Evolutionary conservation across 1,284 basidiomycete genomes (phyloP).

Genomic region (Coriolopsis trogii): DNA sequence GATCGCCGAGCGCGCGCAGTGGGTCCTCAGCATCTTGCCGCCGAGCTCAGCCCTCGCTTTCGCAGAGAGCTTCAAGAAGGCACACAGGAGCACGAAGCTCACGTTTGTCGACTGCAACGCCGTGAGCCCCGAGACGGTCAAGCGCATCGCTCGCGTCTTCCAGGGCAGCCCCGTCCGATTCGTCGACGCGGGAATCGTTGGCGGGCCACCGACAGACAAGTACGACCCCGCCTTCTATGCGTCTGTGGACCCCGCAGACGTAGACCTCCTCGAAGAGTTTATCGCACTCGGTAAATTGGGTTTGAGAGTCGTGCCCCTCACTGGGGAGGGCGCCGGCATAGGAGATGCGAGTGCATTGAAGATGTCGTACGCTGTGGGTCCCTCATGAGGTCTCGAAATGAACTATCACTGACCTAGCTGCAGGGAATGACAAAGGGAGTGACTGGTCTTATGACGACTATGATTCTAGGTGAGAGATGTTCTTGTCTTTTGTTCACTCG

Average conservation of each 20-base stretch:
- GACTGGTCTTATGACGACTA: constrained; percentile 56
- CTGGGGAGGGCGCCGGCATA: constrained; percentile 48
- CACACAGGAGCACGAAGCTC: constrained; percentile 16
- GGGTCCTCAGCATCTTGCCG: constrained; percentile 60
- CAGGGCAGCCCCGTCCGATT: constrained; percentile 43
- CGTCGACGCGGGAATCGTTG: constrained; percentile 62
- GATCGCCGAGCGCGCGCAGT: constrained; percentile 45
- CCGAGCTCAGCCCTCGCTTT: constrained; percentile 55
- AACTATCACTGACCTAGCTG: neutral
- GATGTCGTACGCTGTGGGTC: constrained; percentile 63
- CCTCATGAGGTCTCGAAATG: too few species aligned
- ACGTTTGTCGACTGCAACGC: constrained; percentile 64
- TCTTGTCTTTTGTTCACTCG: too few species aligned
- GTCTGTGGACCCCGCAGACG: constrained; percentile 42
- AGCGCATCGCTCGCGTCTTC: constrained; percentile 51
- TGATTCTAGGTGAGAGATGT: constrained; percentile 59
- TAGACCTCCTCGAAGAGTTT: constrained; percentile 45
- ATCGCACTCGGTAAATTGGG: constrained; percentile 44
- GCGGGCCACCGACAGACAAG: constrained; percentile 49
- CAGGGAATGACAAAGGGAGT: constrained; percentile 60
- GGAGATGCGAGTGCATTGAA: constrained; percentile 65
- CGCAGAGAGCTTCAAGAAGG: constrained; percentile 45
- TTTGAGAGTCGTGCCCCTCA: constrained; percentile 47
- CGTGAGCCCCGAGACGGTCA: constrained; percentile 53
- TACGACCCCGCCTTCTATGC: constrained; percentile 61